Evolutionary conservation across 768 basidiomycete species (phyloP).

Genomic region (Pleurotus salmoneostramineus): DNA sequence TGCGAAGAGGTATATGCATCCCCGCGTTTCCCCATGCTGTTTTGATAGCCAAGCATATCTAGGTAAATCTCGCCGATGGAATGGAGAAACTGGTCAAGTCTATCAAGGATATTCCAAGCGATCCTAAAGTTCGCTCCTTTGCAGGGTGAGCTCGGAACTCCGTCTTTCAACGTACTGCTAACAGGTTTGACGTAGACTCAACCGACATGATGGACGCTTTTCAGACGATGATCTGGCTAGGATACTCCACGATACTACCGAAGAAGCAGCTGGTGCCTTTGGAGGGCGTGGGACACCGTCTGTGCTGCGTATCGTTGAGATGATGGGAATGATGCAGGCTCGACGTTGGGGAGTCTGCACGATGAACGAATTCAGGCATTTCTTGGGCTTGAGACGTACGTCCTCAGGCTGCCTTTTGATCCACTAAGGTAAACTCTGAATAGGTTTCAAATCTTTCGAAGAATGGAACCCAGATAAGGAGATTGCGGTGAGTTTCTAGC

Average conservation of each 20-base stretch:
- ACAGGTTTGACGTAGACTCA: conserved; percentile 26
- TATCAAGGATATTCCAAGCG: conserved; percentile 13
- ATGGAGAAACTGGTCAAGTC: conserved; percentile 13
- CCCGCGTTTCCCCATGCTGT: neutral
- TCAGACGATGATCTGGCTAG: conserved; percentile 46
- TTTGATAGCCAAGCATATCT: neutral
- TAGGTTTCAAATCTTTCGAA: conserved; percentile 43
- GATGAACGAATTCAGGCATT: conserved; percentile 53
- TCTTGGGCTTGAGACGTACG: conserved; percentile 42
- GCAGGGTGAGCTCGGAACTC: conserved; percentile 27
- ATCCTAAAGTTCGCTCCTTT: conserved; percentile 41
- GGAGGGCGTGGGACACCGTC: conserved; percentile 43
- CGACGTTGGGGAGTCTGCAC: conserved; percentile 53
- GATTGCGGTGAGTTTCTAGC: conserved; percentile 30
- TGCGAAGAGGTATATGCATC: conserved; percentile 25
- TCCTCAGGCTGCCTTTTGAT: no score
- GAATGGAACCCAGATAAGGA: conserved; percentile 50
- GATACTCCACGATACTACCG: conserved; percentile 42
- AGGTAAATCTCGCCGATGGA: conserved; percentile 20
- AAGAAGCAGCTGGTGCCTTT: conserved; percentile 40
- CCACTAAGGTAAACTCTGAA: neutral
- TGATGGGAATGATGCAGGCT: conserved; percentile 52
- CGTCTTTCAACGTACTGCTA: neutral
- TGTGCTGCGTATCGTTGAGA: conserved; percentile 47
- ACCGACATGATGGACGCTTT: conserved; percentile 51